phyloP scores from a whole-genome alignment of 495 filamentous ascomycete species.

The Elaphomyces granulatus region DNA sequence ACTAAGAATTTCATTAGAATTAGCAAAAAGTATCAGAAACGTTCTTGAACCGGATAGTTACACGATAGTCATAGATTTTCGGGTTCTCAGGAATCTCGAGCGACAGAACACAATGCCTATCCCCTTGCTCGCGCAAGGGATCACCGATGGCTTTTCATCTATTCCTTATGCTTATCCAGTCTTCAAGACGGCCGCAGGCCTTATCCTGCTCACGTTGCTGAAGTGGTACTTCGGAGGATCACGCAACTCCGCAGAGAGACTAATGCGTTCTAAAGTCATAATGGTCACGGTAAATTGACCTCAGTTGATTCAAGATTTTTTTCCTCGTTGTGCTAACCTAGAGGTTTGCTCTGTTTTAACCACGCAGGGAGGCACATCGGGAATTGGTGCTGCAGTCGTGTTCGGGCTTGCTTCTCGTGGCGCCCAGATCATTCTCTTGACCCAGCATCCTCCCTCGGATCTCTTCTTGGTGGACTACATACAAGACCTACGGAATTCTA shows the following conservation, averaged over 20 bases:
- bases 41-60: too few relatives aligned
- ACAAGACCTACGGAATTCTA: conserved; percentile 64
- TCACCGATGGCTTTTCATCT: conserved; percentile 48
- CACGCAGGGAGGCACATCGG: conserved; percentile 73
- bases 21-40: too few relatives aligned
- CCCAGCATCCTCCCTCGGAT: conserved; percentile 63
- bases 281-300: conserved; percentile 66
- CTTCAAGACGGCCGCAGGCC: conserved; percentile 43
- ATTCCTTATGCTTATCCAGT: conserved; percentile 50
- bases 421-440: conserved; percentile 83
- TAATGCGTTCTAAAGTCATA: conserved; percentile 84
- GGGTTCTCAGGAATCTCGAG: too few relatives aligned
- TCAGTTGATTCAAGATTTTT: not conserved
- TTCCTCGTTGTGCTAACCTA: not conserved
- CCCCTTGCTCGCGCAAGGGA: conserved; percentile 46
- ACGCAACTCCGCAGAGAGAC: conserved; percentile 57
- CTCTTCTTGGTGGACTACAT: conserved; percentile 86
- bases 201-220: conserved; percentile 45
- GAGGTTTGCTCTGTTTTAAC: not conserved
- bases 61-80: too few relatives aligned
- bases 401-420: conserved; percentile 65
- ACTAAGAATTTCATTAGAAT: too few relatives aligned
- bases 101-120: conserved; percentile 59
- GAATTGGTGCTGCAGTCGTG: conserved; percentile 68
- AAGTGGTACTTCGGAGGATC: conserved; percentile 72